Conservation (phyloP, 805 yeast genomes). For the Candida orba region DNA sequence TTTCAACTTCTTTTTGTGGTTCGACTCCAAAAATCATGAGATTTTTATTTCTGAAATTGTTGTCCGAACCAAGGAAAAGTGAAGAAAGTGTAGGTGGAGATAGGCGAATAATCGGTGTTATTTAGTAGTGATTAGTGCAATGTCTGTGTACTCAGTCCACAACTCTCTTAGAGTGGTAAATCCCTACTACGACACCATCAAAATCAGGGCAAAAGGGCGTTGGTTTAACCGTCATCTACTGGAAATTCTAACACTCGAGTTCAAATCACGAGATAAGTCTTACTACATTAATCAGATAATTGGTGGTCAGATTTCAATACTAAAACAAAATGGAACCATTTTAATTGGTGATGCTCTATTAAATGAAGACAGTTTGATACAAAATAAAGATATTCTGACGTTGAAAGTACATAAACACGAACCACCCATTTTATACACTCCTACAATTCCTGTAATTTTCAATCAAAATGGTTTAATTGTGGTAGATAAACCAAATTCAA, state of each 20-base stretch:
- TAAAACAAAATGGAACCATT: background rate
- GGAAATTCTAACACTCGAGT: slow-evolving; percentile 17
- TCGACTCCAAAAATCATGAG: background rate
- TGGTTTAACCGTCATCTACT: slow-evolving; percentile 18
- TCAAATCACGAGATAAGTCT: slow-evolving; percentile 11
- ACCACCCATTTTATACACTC: slow-evolving; percentile 32
- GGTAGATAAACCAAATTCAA: slow-evolving; percentile 87
- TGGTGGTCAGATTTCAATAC: slow-evolving; percentile 7
- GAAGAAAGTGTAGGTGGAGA: background rate
- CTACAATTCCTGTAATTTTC: slow-evolving; percentile 36
- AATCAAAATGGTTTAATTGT: slow-evolving; percentile 59
- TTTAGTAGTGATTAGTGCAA: too few relatives aligned
- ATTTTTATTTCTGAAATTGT: background rate
- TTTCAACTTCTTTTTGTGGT: background rate
- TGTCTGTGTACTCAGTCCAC: background rate
- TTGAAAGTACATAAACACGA: slow-evolving; percentile 66
- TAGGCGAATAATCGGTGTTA: background rate
- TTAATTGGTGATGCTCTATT: slow-evolving; percentile 2
- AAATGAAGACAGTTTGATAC: slow-evolving; percentile 8
- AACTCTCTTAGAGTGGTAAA: slow-evolving; percentile 51
- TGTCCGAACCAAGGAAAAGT: background rate
- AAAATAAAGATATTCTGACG: slow-evolving; percentile 20
- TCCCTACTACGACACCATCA: slow-evolving; percentile 45
- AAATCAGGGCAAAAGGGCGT: slow-evolving; percentile 17
- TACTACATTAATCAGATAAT: slow-evolving; percentile 11